Evolutionary conservation across 2,329 filamentous ascomycete species (phyloP).

Genomic region (Phaeosphaeriaceae sp.): DNA sequence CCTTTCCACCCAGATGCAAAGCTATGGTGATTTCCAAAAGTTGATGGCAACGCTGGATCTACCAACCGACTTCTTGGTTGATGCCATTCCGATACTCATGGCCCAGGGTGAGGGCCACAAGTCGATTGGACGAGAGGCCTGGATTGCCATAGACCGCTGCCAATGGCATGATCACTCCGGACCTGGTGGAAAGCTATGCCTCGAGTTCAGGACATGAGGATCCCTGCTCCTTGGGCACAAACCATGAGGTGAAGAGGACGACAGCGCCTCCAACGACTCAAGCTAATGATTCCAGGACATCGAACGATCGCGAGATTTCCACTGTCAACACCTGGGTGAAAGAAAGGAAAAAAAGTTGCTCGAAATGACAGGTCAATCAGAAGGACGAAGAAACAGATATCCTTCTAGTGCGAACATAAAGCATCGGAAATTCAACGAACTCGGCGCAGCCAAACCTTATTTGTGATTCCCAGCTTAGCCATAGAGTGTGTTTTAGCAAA

Average conservation of each 20-base stretch:
- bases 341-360: too few species aligned
- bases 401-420: too few species aligned
- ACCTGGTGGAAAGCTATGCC: not conserved
- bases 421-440: too few species aligned
- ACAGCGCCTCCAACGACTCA: too few species aligned
- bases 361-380: too few species aligned
- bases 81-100: not conserved
- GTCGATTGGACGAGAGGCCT: not conserved
- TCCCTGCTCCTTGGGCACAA: not conserved
- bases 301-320: not conserved
- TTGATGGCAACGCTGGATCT: not conserved
- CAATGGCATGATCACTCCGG: constrained; percentile 2
- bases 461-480: too few species aligned
- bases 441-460: too few species aligned
- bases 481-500: too few species aligned
- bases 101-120: not conserved
- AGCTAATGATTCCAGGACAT: not conserved
- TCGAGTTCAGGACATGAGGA: not conserved
- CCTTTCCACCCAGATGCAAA: not conserved
- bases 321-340: too few species aligned
- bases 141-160: not conserved
- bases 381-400: too few species aligned
- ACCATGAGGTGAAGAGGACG: not conserved
- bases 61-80: not conserved
- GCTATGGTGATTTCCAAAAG: not conserved